Evolutionary conservation across 1,284 basidiomycete species (phyloP), one percentile per base, ranked within the genome.

Genomic region (Sanghuangporus sanghuang): DNA sequence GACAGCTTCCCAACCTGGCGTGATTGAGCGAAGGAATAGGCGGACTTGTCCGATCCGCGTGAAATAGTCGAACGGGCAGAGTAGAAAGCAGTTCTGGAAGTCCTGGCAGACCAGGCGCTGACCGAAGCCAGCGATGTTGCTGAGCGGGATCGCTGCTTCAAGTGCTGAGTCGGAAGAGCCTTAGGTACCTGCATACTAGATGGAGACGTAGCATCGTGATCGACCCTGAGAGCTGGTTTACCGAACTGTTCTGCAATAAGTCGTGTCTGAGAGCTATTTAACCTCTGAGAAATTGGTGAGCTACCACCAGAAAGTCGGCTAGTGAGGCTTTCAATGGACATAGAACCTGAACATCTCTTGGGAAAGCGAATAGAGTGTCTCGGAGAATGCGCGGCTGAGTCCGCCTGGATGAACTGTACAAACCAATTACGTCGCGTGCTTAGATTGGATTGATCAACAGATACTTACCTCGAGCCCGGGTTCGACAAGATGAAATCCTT

Each of bases 81-180:
- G 32, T 61, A 64, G 48, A 50, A 64, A 21, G 59, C 64, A 32
- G 59, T 57, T 46, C 48, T 61, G n/a, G 53, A 61, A 38, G 64
- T 61, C 27, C 32, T 38, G 54, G n/a, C 8, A 16, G 64, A 64
- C 4, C 39, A 48, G 16, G 42, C 44, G 8, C 59, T 44, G 9
- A 5, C 32, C 16, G 55, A 58, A 11, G n/a, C 35, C 38, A 63
- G 54, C 27, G 61, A 57, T 23, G 54, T 39, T 39, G 55, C 39
- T n/a, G 61, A 58, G 12, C 44, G 55, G 14, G 56, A 32, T 52
- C 44, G 44, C n/a, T 49, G 48, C 46, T 44, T 56, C 61, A 52
- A 18, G 5, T 48, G 61, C 5, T 57, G 42, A 3, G 39, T 8
- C 14, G 39, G 18, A 38, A 8, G 3, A 9, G 11, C 27, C 32